Evolutionary conservation across 345 rosid species (phyloP).

Genomic region (Gossypium turneri): DNA sequence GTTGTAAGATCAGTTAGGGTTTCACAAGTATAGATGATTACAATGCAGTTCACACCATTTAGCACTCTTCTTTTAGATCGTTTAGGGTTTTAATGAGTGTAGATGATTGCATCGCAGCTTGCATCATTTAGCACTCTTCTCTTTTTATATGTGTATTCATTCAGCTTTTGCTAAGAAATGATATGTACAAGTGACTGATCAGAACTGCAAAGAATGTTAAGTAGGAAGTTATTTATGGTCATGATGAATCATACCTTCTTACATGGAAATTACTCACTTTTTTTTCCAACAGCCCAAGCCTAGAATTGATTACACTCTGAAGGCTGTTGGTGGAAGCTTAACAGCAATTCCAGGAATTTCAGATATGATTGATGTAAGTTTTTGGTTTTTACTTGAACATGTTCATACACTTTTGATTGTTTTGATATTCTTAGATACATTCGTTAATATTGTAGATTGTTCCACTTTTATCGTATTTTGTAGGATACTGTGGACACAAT

Average conservation of each 20-base stretch:
- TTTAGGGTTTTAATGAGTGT: neutral
- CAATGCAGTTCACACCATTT: neutral
- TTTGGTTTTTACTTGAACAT: neutral
- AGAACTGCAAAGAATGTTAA: neutral
- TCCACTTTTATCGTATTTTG: constrained; percentile 19
- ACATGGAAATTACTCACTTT: constrained; percentile 4
- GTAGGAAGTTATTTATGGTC: neutral
- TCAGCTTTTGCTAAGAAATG: neutral
- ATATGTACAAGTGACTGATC: neutral
- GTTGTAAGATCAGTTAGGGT: neutral
- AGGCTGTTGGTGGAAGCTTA: constrained; percentile 99
- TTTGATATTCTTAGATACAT: neutral
- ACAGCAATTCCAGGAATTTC: constrained; percentile 95
- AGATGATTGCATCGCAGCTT: neutral
- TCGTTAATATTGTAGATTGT: neutral
- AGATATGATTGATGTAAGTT: constrained; percentile 96
- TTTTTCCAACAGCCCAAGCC: constrained; percentile 74
- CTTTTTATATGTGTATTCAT: neutral
- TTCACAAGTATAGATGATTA: neutral
- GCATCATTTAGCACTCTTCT: neutral
- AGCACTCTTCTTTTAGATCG: neutral
- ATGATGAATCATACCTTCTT: neutral
- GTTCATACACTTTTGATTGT: neutral
- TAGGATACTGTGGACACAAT: constrained; percentile 90
- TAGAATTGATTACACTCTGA: constrained; percentile 87